Base-by-base conservation (phyloP, 805 yeast species). In the Myxozyma udenii region DNA sequence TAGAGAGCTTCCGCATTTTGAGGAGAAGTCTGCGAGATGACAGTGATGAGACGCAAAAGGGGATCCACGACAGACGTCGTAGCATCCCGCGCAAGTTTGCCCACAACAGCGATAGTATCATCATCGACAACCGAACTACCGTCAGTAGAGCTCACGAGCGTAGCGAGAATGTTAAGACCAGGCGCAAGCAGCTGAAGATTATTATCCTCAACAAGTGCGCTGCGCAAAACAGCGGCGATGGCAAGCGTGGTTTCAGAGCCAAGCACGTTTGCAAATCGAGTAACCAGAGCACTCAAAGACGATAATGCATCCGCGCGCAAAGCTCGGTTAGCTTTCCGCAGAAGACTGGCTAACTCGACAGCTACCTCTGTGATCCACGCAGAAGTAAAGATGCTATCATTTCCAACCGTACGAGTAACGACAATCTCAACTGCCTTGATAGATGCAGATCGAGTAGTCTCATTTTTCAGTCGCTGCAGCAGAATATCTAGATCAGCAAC, bases 381-480 rank as follows among this genome's bases (percentile, higher is more conserved):
- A 52, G 35, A 64, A 59, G 24, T 38, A 41, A 60, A 40, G 7
- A 36, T 41, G 2, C 55, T 46, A 6, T 30, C 21, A 16, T 60
- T 55, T 24, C 59, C 49, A 0, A 41, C 41, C 0, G 50, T 35
- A 16, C 58, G 49, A 46, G 63, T 54, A 12, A 62, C 35, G 4
- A 52, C 44, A n/a, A 30, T 42, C 4, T 66, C 64, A 39, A 66
- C 61, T 2, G 73, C 61, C 2, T 50, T 57, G 21, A 71, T 59
- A 0, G 74, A 64, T 4, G 57, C 61, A n/a, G 62, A 51, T 2
- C 71, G 66, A 42, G 71, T 62, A 6, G 72, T 66, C 48, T 73
- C 74, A 53, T 67, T 68, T 28, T 66, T 61, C 51, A 73, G 63
- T 18, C 70, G 60, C 1, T 63, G 64, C n/a, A 61, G 50, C 26